These are phyloP conservation scores for Chaetomium cochliodes DNA, from an alignment of 495 filamentous ascomycete species.

Conservation along the genomic window DNA sequence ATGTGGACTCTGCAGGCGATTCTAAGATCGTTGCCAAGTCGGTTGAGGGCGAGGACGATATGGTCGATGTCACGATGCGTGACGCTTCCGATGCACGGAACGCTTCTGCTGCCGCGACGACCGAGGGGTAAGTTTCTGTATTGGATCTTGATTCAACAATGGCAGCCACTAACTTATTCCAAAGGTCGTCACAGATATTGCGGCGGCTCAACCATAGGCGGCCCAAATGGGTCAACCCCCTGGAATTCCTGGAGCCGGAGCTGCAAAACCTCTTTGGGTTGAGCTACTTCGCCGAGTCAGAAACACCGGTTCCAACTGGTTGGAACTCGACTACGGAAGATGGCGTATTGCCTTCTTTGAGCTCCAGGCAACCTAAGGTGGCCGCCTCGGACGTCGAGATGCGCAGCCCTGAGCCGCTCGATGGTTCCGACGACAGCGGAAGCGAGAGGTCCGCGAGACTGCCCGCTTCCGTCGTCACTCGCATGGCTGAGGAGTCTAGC, in stretches of 20 bases:
- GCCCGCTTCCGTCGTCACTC: constrained; percentile 32
- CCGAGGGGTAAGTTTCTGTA: constrained; percentile 24
- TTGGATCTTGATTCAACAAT: background rate
- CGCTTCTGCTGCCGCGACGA: constrained; percentile 5
- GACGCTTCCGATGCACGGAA: constrained; percentile 48
- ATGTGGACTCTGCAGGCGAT: constrained; percentile 67
- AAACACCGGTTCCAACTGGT: constrained; percentile 59
- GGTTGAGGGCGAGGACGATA: constrained; percentile 83
- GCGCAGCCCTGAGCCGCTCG: constrained; percentile 34
- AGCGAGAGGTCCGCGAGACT: constrained; percentile 32
- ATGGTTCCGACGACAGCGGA: constrained; percentile 45
- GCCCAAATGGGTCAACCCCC: constrained; percentile 49
- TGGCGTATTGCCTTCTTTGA: constrained; percentile 56
- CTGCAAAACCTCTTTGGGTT: constrained; percentile 72
- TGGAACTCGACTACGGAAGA: constrained; percentile 58
- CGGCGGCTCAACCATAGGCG: constrained; percentile 37
- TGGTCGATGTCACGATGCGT: constrained; percentile 86
- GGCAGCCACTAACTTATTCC: background rate
- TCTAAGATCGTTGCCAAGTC: constrained; percentile 70
- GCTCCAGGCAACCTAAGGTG: constrained; percentile 47
- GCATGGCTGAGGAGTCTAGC: constrained; percentile 55
- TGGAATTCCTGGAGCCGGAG: constrained; percentile 46
- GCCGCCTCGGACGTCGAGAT: constrained; percentile 36
- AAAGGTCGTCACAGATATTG: constrained; percentile 29
- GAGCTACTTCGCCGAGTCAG: constrained; percentile 55